A percentile compares a stretch with the other conserved stretches of the same genome.
Evolutionary conservation across 2,329 filamentous ascomycete genomes (phyloP).

Genomic region (Aureobasidium sp.): DNA sequence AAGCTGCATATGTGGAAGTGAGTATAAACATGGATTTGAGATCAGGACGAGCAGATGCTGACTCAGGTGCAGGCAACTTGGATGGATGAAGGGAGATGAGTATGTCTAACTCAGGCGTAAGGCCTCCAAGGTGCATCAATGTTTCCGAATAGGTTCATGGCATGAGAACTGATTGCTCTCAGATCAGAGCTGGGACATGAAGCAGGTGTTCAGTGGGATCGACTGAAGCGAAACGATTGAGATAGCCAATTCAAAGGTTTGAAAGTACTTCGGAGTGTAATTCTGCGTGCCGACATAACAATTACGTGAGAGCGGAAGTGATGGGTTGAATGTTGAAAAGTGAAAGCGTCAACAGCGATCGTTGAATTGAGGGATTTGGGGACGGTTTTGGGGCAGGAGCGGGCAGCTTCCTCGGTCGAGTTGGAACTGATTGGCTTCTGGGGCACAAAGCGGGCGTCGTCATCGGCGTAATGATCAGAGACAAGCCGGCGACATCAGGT

Average conservation of each 20-base stretch:
- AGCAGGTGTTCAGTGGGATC: neutral
- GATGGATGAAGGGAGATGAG: slow-evolving; percentile 17
- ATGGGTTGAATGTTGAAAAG: neutral
- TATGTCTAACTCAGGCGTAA: slow-evolving; percentile 3
- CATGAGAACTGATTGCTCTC: neutral
- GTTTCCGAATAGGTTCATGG: neutral
- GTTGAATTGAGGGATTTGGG: neutral
- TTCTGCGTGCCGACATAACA: neutral
- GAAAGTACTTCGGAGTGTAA: neutral
- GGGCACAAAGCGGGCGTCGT: neutral
- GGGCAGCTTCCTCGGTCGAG: neutral
- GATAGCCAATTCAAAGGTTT: neutral
- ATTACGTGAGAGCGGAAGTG: slow-evolving; percentile 1
- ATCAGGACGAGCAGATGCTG: neutral
- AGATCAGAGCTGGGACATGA: neutral
- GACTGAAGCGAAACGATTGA: neutral
- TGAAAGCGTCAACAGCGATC: neutral
- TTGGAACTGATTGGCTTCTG: neutral
- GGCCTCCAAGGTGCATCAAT: neutral
- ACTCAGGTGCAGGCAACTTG: slow-evolving; percentile 10
- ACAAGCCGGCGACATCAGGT: neutral
- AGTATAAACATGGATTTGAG: neutral
- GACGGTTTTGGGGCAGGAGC: neutral
- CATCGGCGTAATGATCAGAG: neutral
- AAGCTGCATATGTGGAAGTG: slow-evolving; percentile 17